Evolutionary conservation across 257 asterid species (phyloP), one percentile per base, ranked within the genome.

Genomic region (Capsicum rhomboideum): DNA sequence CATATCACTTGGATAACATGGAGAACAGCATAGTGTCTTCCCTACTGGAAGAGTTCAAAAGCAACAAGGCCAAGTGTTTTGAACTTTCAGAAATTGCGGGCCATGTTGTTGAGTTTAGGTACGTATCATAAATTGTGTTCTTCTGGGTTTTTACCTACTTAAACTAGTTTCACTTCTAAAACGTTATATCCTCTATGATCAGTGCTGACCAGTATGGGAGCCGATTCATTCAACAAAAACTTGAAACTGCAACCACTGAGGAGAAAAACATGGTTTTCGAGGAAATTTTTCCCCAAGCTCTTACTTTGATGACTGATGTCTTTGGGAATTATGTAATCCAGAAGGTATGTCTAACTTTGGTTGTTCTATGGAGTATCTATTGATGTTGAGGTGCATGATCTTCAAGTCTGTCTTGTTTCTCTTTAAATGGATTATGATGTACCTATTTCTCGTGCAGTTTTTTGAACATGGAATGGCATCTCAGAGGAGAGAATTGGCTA

Each of bases 191-290:
- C 58, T 84, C 72, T 84, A 44, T 85, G 42, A 71, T 50, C 86
- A 96, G 99, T 63, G 92, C 97, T 54, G 99, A 96, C 84, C 99
- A 96, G 83, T 96, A 96, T 88, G 99, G 99, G 84, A 96, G 99
- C 87, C 96, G 99, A 37, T 96, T 96, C 89, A 96, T 96, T 85
- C 99, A 96, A 83, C 99, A 96, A 72, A 96, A 94, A 89, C 95
- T 96, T 75, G 99, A 96, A 92, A 94, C 97, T 85, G 98, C 99
- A 67, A 94, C 98, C 18, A 61, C 85, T 1, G 97, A 94, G 84
- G 98, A 96, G 92, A 96, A 94, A 88, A 90, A 87, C 91, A 96
- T 94, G 96, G 97, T 96, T 80, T 96, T 96, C 61, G 87, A 92
- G 88, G 99, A 96, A 88, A 96, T 96, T 50, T 89, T 88, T 77